Percentiles rank a stretch among this genome's conserved stretches.
phyloP scores from a whole-genome alignment of 352 stramenopile species.

The Pythium brassicae region DNA sequence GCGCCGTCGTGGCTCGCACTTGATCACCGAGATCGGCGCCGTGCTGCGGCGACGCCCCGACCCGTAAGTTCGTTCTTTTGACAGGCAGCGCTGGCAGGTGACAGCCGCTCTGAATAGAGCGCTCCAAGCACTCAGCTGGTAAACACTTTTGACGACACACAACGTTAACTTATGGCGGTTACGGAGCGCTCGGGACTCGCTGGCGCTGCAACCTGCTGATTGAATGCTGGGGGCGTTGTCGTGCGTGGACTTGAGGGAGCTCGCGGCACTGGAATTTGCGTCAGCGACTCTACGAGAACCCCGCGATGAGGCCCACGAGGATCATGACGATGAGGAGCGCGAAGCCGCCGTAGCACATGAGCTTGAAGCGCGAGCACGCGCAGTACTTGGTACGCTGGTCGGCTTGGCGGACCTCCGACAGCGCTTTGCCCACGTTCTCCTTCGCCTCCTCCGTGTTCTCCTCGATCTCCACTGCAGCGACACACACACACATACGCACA shows the following conservation, averaged over 20 bases:
- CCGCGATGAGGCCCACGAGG: constrained; percentile 41
- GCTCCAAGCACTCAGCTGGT: too few relatives aligned
- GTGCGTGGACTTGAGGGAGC: too few relatives aligned
- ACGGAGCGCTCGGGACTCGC: neutral
- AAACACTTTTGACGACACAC: neutral
- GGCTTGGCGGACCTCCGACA: constrained; percentile 69
- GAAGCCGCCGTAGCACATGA: constrained; percentile 64
- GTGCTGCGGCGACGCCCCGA: constrained; percentile 6
- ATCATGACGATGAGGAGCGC: constrained; percentile 50
- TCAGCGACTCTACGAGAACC: constrained; percentile 27
- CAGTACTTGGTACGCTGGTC: constrained; percentile 69
- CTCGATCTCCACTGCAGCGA: constrained; percentile 65
- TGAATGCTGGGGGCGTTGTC: too few relatives aligned
- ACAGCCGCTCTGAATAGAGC: too few relatives aligned
- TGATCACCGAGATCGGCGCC: constrained; percentile 38
- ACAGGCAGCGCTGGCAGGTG: too few relatives aligned
- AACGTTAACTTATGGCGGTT: constrained; percentile 13
- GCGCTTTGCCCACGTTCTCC: constrained; percentile 65
- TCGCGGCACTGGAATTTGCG: too few relatives aligned
- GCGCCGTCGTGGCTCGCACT: constrained; percentile 35
- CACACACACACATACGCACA: neutral
- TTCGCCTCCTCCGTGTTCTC: constrained; percentile 77
- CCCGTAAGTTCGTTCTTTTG: too few relatives aligned
- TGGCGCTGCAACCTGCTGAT: too few relatives aligned
- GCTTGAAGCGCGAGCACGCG: constrained; percentile 57